Conservation (phyloP, 352 stramenopile genomes). For the Phytophthora hybrid region DNA sequence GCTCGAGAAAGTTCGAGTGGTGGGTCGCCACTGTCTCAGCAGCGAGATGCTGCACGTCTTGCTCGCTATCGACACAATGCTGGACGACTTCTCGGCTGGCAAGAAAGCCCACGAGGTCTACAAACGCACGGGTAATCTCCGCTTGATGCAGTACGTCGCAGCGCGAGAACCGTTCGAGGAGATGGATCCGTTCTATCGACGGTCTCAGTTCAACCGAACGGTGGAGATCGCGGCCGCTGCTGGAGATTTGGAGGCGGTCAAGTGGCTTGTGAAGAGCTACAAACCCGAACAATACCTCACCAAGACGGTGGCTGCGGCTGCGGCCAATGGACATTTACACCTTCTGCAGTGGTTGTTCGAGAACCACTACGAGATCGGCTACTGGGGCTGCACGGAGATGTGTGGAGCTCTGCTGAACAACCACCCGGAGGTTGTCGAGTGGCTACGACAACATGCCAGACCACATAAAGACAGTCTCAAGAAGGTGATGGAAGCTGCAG, state of each 20-base stretch:
- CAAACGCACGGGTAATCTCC: constrained; percentile 30
- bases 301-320: constrained; percentile 32
- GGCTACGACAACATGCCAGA: constrained; percentile 34
- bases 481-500: constrained; percentile 50
- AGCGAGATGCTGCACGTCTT: constrained; percentile 29
- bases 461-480: constrained; percentile 37
- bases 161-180: constrained; percentile 30
- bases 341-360: constrained; percentile 39
- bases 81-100: constrained; percentile 37
- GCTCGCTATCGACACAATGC: constrained; percentile 29
- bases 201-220: constrained; percentile 32
- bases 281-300: constrained; percentile 28
- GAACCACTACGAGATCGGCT: constrained; percentile 31
- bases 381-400: constrained; percentile 43
- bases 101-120: constrained; percentile 30
- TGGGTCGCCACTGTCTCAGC: constrained; percentile 28
- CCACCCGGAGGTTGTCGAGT: constrained; percentile 28
- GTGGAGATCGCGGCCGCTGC: constrained; percentile 26
- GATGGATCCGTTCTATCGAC: constrained; percentile 37
- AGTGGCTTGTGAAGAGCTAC: constrained; percentile 38
- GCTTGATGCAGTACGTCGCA: constrained; percentile 41
- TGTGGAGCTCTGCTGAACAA: constrained; percentile 41
- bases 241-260: constrained; percentile 30
- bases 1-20: constrained; percentile 23
- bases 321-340: constrained; percentile 35